A percentile compares a stretch with the other conserved stretches of the same genome.
Conservation (phyloP, 73 alveolate genomes). For the Symbiodinium natans region DNA sequence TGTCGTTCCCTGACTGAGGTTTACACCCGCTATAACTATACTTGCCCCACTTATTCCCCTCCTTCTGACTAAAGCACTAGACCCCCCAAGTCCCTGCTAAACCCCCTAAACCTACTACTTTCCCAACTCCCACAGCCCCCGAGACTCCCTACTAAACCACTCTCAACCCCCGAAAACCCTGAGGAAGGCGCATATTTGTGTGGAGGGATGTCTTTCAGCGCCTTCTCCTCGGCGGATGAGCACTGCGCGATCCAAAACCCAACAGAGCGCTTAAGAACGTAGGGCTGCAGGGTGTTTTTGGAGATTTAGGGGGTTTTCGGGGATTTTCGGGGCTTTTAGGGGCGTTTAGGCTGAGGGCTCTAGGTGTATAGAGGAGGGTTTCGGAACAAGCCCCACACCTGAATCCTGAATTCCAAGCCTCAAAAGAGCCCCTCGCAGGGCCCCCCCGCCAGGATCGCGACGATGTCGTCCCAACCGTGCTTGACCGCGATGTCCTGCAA, state of each 20-base stretch:
- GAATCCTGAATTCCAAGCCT: background rate
- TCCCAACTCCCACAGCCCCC: too few species aligned
- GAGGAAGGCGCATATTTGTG: constrained; percentile 33
- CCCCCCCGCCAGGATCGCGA: constrained; percentile 34
- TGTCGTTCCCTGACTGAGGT: too few species aligned
- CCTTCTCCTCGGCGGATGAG: constrained; percentile 82
- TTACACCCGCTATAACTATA: too few species aligned
- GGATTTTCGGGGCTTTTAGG: too few species aligned
- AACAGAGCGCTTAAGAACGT: background rate
- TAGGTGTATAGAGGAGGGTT: background rate
- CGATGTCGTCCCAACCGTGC: constrained; percentile 94
- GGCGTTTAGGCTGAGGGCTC: background rate
- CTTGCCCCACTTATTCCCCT: too few species aligned
- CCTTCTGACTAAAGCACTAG: too few species aligned
- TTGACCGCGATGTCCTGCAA: constrained; percentile 55
- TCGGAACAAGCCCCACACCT: background rate
- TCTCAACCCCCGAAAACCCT: too few species aligned
- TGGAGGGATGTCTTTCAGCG: constrained; percentile 71
- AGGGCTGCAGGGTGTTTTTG: background rate
- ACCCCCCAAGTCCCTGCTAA: too few species aligned
- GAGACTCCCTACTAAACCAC: too few species aligned
- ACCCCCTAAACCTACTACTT: too few species aligned
- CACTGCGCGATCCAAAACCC: too few species aligned
- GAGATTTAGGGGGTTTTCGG: too few species aligned
- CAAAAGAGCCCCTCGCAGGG: background rate